Base-by-base conservation (phyloP, 1,284 basidiomycete genomes). In the Cryptococcus sp. region DNA sequence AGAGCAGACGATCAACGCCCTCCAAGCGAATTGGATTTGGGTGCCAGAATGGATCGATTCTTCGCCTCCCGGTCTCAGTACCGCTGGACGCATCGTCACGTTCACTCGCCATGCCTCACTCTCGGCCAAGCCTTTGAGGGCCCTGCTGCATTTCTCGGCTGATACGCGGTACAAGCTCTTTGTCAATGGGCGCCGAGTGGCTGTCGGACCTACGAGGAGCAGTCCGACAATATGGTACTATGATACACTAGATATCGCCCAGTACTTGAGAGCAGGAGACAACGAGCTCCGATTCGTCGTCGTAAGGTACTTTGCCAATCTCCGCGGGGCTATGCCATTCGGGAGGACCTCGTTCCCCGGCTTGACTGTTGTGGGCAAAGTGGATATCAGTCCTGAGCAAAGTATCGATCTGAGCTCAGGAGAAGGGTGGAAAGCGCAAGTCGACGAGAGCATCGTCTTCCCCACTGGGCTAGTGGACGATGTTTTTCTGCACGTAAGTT, bases 161-260 rank as follows among this genome's bases (percentile, higher is more conserved):
- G 69, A 71, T 48, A 71, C 69, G 5, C 57, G 69, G 15, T 71
- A 71, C 61, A 71, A 71, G 54, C 61, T 71, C 23, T 27, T 65
- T 38, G 56, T 71, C 35, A 71, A 71, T 38, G 67, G 65, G 2
- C 16, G 23, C 0, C 53, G 67, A 49, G 65, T 66, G 5, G 46
- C 60, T 15, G 61, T 71, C n/a, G 69, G 69, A 5, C 69, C 69
- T 0, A 54, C 64, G 1, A 52, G 63, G 23, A 50, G 57, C 23
- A 59, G 55, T 30, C 57, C 62, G 1, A 38, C 50, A 19, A 57
- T 63, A 42, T 71, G 69, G 69, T 61, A 60, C 17, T 69, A 67
- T 30, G 69, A 71, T 48, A 62, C 62, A 3, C 50, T 69, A 8
- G 65, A 71, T 48, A 54, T 69, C 45, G 57, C 56, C 1, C 65